Evolutionary conservation across 306 rosid genomes (phyloP).

Genomic region (Vigna angularis): DNA sequence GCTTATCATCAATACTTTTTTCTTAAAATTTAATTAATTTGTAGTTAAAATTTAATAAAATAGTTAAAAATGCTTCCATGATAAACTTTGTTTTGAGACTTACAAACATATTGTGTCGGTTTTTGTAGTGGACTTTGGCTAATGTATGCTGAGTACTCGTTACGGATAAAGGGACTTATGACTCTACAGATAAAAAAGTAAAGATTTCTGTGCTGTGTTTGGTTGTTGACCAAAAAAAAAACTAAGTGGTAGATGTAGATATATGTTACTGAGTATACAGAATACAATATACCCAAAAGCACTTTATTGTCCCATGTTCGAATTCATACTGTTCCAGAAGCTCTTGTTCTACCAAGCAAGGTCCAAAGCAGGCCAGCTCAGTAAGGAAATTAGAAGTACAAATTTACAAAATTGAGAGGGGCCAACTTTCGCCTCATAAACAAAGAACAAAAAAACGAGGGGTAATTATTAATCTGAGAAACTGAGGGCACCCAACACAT

Average conservation of each 20-base stretch:
- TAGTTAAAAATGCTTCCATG: neutral
- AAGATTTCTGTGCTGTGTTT: neutral
- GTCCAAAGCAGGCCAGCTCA: conserved; percentile 5
- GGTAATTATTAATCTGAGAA: conserved; percentile 15
- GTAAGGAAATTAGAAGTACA: conserved; percentile 23
- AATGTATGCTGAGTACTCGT: neutral
- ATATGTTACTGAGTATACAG: neutral
- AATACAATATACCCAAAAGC: neutral
- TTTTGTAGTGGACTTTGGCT: neutral
- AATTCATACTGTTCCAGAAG: neutral
- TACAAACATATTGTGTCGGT: neutral
- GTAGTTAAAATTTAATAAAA: neutral
- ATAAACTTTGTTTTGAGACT: neutral
- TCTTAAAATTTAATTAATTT: neutral
- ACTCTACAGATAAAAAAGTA: neutral
- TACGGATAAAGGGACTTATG: neutral
- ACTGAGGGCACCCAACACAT: conserved; percentile 9
- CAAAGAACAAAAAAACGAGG: neutral
- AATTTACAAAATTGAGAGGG: conserved; percentile 36
- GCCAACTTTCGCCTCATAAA: neutral
- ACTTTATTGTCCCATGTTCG: conserved; percentile 18
- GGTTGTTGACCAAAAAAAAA: neutral
- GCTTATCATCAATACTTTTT: neutral
- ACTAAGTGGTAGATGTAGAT: neutral
- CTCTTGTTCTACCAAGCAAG: conserved; percentile 23